These are phyloP conservation scores for Xylaria polymorpha DNA, from an alignment of 2,329 filamentous ascomycete species.

Conservation along the genomic window DNA sequence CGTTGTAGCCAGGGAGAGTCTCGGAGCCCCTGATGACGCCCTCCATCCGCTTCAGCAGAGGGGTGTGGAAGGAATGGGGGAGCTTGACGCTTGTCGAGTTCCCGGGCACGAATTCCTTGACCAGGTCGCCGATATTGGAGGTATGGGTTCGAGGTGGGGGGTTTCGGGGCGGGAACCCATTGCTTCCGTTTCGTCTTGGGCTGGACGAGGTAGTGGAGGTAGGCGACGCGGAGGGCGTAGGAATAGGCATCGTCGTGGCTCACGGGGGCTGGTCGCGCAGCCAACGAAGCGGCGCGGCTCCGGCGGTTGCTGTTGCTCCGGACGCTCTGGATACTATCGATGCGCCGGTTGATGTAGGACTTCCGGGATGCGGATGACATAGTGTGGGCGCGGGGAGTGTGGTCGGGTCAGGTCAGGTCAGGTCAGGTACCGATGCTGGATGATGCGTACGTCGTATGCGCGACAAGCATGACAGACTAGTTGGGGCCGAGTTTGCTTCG, in stretches of 20 bases:
- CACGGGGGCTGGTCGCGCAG: constrained; percentile 60
- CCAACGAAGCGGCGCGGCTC: constrained; percentile 58
- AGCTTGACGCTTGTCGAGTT: constrained; percentile 65
- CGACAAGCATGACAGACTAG: constrained; percentile 37
- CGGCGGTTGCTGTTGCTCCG: constrained; percentile 55
- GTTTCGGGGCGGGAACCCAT: constrained; percentile 76
- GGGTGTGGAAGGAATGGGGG: constrained; percentile 64
- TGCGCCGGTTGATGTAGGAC: constrained; percentile 54
- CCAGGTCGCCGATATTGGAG: constrained; percentile 81
- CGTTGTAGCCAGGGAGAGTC: constrained; percentile 86
- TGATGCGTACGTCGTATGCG: constrained; percentile 33
- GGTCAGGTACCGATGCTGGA: constrained; percentile 34
- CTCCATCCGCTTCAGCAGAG: constrained; percentile 77
- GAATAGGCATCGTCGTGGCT: constrained; percentile 86
- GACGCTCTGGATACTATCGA: constrained; percentile 64
- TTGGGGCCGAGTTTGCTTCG: constrained; percentile 5
- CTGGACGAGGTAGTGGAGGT: constrained; percentile 91
- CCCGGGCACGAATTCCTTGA: constrained; percentile 81
- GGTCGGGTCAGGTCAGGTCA: neutral
- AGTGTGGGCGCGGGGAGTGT: constrained; percentile 21
- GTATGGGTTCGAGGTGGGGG: constrained; percentile 72
- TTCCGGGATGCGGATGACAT: constrained; percentile 41
- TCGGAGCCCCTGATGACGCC: constrained; percentile 85
- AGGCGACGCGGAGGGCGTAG: constrained; percentile 90
- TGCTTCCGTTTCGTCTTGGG: constrained; percentile 90